Evolutionary conservation across 768 basidiomycete genomes (phyloP).

Genomic region (Infundibulicybe gibba): DNA sequence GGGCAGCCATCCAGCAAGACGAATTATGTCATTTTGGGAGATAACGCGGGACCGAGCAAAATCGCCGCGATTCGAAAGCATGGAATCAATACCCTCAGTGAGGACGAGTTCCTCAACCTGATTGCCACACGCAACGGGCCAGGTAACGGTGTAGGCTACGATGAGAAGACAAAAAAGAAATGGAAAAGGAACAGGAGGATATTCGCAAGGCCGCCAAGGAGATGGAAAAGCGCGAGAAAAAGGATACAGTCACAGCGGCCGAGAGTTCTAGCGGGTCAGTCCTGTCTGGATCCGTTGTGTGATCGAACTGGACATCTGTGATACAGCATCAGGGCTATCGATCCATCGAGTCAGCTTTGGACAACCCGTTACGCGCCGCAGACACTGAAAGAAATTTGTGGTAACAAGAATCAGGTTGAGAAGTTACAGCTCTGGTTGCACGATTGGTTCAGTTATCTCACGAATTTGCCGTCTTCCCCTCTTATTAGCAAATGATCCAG

Average conservation of each 20-base stretch:
- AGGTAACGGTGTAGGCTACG: slow-evolving; percentile 41
- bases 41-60: slow-evolving; percentile 86
- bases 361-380: slow-evolving; percentile 93
- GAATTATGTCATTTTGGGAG: slow-evolving; percentile 83
- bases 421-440: slow-evolving; percentile 84
- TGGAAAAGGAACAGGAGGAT: slow-evolving; percentile 75
- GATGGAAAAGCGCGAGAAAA: slow-evolving; percentile 72
- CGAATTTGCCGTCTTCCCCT: not conserved
- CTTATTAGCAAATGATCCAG: slow-evolving; percentile 32
- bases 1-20: slow-evolving; percentile 88
- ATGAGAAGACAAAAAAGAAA: slow-evolving; percentile 81
- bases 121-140: slow-evolving; percentile 69
- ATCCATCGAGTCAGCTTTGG: slow-evolving; percentile 77
- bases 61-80: slow-evolving; percentile 85
- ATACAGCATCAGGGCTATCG: slow-evolving; percentile 26
- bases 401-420: slow-evolving; percentile 91
- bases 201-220: slow-evolving; percentile 72
- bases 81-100: slow-evolving; percentile 67
- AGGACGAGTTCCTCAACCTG: slow-evolving; percentile 84
- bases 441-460: slow-evolving; percentile 61
- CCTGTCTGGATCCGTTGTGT: not conserved
- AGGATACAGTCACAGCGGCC: slow-evolving; percentile 34
- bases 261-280: slow-evolving; percentile 3
- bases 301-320: not conserved
- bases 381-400: slow-evolving; percentile 85